A percentile compares a stretch with the other conserved stretches of the same genome.
These are phyloP conservation scores for Ceratocystis cubensis DNA, from an alignment of 2,329 filamentous ascomycete genomes.

Conservation along the genomic window DNA sequence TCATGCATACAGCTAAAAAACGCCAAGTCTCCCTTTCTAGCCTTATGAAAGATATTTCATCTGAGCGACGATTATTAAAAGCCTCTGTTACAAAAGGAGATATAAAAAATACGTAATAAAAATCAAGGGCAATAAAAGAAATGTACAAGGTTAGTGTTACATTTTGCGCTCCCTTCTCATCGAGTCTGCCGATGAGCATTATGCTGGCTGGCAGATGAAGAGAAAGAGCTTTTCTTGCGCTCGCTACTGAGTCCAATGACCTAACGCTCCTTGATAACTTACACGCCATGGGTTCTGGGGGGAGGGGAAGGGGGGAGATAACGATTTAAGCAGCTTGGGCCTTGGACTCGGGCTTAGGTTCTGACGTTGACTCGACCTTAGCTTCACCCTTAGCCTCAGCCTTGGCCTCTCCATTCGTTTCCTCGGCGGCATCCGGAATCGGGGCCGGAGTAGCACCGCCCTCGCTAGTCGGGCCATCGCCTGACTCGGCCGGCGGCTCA, in stretches of 20 bases:
- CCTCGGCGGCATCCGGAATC: slow-evolving; percentile 10
- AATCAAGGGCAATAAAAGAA: background rate
- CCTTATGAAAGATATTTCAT: too few species aligned
- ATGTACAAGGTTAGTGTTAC: slow-evolving; percentile 19
- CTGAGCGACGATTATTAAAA: background rate
- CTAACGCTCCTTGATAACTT: background rate
- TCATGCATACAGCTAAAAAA: background rate
- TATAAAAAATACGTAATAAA: slow-evolving; percentile 6
- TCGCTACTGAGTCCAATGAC: background rate
- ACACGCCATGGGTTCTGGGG: background rate
- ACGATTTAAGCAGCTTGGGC: background rate
- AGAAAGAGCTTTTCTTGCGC: too few species aligned
- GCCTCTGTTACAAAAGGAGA: background rate
- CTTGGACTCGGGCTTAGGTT: background rate
- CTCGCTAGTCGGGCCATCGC: slow-evolving; percentile 24
- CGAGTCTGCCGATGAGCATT: background rate
- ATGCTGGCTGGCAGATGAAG: too few species aligned
- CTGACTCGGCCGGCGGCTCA: slow-evolving; percentile 31
- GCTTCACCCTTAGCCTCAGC: slow-evolving; percentile 24
- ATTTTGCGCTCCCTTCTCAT: slow-evolving; percentile 1
- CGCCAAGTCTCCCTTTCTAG: too few species aligned
- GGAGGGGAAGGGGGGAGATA: too few species aligned
- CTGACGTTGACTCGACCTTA: background rate
- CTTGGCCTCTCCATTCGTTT: slow-evolving; percentile 25
- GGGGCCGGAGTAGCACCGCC: slow-evolving; percentile 14